These are phyloP conservation scores for Sporopachydermia lactativora DNA, from an alignment of 805 yeast genomes.

Conservation along the genomic window DNA sequence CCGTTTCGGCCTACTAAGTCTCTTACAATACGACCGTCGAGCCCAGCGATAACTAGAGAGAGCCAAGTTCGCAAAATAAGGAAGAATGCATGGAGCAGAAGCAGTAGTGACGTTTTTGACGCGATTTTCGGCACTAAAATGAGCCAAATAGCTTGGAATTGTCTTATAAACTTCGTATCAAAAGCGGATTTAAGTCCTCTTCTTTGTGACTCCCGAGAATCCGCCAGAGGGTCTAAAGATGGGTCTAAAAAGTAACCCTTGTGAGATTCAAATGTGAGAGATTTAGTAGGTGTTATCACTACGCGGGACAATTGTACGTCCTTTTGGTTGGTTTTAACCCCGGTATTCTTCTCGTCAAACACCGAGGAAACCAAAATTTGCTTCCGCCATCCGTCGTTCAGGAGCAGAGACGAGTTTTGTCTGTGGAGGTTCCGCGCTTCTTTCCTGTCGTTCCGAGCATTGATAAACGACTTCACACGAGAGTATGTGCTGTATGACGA, in stretches of 20 bases:
- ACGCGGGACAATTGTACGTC: conserved; percentile 12
- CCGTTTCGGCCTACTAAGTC: conserved; percentile 77
- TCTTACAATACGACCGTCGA: conserved; percentile 86
- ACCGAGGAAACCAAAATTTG: conserved; percentile 15
- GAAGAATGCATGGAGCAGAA: conserved; percentile 59
- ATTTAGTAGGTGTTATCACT: conserved; percentile 17
- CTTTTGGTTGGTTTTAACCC: background rate
- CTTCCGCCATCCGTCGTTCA: conserved; percentile 15
- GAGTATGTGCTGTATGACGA: background rate
- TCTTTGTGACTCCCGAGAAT: conserved; percentile 4
- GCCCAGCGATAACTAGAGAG: conserved; percentile 68
- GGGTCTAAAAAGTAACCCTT: conserved; percentile 13
- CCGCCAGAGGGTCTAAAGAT: conserved; percentile 4
- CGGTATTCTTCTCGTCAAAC: background rate
- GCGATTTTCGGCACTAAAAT: conserved; percentile 66
- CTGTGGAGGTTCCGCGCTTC: conserved; percentile 8
- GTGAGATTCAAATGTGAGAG: conserved; percentile 18
- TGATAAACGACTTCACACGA: background rate
- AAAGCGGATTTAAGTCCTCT: conserved; percentile 15
- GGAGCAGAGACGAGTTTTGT: conserved; percentile 13
- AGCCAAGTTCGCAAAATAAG: conserved; percentile 77
- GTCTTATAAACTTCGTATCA: conserved; percentile 56
- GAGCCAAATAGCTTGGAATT: conserved; percentile 62
- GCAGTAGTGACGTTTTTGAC: conserved; percentile 50
- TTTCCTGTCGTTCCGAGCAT: background rate